Evolutionary conservation across 495 filamentous ascomycete genomes (phyloP).

Genomic region (Talaromyces thailandensis): DNA sequence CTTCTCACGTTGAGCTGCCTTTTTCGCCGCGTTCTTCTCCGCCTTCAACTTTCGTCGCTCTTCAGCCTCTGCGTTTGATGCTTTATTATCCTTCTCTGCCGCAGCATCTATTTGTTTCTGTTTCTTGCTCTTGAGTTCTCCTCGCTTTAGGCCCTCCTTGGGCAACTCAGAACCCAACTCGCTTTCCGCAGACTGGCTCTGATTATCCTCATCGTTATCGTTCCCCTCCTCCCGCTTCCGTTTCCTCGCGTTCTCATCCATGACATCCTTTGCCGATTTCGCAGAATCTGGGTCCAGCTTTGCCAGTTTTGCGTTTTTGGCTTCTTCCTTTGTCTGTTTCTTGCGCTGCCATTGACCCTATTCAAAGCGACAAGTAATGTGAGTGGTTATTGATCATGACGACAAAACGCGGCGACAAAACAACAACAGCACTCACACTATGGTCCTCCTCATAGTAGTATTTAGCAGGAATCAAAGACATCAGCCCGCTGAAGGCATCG

Average conservation of each 20-base stretch:
- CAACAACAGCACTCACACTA: constrained; percentile 52
- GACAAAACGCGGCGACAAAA: constrained; percentile 4
- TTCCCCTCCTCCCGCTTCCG: constrained; percentile 50
- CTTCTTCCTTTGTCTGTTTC: constrained; percentile 80
- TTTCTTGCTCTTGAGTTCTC: constrained; percentile 25
- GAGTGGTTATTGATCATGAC: constrained; percentile 3
- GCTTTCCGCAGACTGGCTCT: constrained; percentile 29
- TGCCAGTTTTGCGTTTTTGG: constrained; percentile 63
- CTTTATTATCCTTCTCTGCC: constrained; percentile 17
- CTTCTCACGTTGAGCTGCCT: constrained; percentile 38
- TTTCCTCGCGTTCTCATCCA: constrained; percentile 72
- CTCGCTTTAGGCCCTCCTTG: constrained; percentile 31
- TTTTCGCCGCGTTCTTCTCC: constrained; percentile 42
- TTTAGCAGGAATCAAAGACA: constrained; percentile 89
- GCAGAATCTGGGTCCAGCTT: constrained; percentile 80
- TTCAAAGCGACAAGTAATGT: neutral
- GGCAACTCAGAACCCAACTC: constrained; percentile 35
- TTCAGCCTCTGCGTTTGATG: constrained; percentile 21
- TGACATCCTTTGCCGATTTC: constrained; percentile 73
- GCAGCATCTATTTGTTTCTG: constrained; percentile 25
- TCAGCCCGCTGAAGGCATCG: constrained; percentile 79
- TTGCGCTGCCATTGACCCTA: constrained; percentile 81
- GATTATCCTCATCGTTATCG: constrained; percentile 14
- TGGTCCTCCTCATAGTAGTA: constrained; percentile 83
- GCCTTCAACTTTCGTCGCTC: constrained; percentile 35